These are phyloP conservation scores for Ceratocystis variospora DNA, from an alignment of 2,329 filamentous ascomycete species.

Conservation along the genomic window DNA sequence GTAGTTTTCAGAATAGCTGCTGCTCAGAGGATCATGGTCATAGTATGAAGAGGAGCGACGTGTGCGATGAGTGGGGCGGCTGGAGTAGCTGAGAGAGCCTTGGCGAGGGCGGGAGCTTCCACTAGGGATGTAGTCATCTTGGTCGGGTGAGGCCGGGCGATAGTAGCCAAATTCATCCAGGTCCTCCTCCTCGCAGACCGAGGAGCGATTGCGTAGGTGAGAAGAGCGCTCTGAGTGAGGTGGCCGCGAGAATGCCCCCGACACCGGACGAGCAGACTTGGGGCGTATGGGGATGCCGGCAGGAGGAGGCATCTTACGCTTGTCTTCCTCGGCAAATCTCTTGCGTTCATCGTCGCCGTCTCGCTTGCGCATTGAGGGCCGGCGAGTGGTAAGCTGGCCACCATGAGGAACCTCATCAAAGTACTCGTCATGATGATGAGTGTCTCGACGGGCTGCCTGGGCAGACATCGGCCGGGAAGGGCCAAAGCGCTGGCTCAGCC, in stretches of 20 bases:
- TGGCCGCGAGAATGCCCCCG: constrained; percentile 11
- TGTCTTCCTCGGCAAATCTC: constrained; percentile 15
- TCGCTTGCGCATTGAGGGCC: constrained; percentile 13
- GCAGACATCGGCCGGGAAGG: constrained; percentile 15
- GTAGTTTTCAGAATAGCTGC: constrained; percentile 22
- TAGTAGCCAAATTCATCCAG: constrained; percentile 4
- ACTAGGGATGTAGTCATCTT: constrained; percentile 12
- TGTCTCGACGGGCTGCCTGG: constrained; percentile 13
- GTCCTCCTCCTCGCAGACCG: constrained; percentile 12
- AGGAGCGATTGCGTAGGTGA: constrained; percentile 10
- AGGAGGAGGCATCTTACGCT: constrained; percentile 16
- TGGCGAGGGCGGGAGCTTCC: constrained; percentile 13
- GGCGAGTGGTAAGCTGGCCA: constrained; percentile 8
- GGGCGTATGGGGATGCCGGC: constrained; percentile 4
- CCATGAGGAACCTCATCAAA: constrained; percentile 3
- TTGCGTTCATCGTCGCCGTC: constrained; percentile 14
- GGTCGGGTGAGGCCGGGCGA: constrained; percentile 2
- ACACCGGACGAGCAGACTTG: constrained; percentile 16
- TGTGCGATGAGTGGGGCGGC: not conserved
- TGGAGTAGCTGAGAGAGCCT: constrained; percentile 10
- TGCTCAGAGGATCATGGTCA: not conserved
- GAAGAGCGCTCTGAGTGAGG: constrained; percentile 12
- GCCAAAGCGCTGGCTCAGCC: constrained; percentile 10
- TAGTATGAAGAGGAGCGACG: constrained; percentile 15
- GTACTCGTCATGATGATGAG: constrained; percentile 14